These are phyloP conservation scores for Arxiozyma bovina DNA, from an alignment of 1,139 yeast genomes.

Conservation along the genomic window DNA sequence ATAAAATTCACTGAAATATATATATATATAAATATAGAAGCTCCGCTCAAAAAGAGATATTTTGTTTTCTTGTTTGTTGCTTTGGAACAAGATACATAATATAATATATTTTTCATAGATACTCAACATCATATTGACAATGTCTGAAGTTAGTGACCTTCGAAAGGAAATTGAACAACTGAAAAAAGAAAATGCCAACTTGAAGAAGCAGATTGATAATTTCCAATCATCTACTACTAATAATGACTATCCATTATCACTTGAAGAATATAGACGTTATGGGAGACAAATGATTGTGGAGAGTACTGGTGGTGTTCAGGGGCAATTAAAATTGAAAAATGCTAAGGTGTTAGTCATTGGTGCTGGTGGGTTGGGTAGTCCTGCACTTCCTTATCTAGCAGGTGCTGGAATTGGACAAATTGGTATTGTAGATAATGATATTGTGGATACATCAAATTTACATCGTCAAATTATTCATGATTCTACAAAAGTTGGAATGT, in stretches of 20 bases:
- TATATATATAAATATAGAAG: background rate
- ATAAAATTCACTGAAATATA: no score
- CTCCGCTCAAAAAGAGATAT: no score
- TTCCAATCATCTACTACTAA: background rate
- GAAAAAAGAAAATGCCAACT: conserved; percentile 20
- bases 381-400: conserved; percentile 73
- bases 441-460: conserved; percentile 73
- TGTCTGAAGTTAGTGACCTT: conserved; percentile 10
- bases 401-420: conserved; percentile 84
- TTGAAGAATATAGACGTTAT: conserved; percentile 70
- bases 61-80: no score
- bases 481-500: conserved; percentile 53
- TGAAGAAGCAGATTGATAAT: conserved; percentile 15
- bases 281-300: conserved; percentile 96
- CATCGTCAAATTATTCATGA: conserved; percentile 85
- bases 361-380: conserved; percentile 96
- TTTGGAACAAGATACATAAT: no score
- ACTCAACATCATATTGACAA: background rate
- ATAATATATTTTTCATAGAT: no score
- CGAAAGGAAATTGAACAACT: conserved; percentile 19
- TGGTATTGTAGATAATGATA: conserved; percentile 83
- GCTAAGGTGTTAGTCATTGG: conserved; percentile 72
- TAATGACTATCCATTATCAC: conserved; percentile 16
- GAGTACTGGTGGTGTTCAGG: conserved; percentile 30
- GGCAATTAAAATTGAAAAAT: conserved; percentile 51